These are phyloP conservation scores for Lichtheimia ornata DNA, from an alignment of 371 early-diverging fungal species.

Conservation along the genomic window DNA sequence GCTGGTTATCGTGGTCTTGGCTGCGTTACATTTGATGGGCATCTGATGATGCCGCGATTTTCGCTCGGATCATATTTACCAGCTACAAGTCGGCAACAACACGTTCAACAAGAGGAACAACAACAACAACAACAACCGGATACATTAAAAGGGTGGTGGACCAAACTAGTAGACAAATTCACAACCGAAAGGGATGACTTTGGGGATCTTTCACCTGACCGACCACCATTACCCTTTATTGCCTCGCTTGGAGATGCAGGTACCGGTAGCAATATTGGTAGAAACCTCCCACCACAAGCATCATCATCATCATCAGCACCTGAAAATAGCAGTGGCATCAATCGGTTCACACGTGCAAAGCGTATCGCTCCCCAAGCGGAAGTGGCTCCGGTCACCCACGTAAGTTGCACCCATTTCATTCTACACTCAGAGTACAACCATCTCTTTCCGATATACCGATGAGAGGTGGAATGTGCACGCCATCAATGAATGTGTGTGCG, in stretches of 20 bases:
- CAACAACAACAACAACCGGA: conserved; percentile 6
- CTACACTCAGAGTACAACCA: not conserved
- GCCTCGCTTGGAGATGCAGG: not conserved
- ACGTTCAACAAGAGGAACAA: not conserved
- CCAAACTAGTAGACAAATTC: not conserved
- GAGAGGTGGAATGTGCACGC: not conserved
- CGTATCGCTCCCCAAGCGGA: conserved; percentile 10
- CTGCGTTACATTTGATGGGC: conserved; percentile 3
- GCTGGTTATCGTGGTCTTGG: conserved; percentile 5
- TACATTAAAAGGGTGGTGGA: not conserved
- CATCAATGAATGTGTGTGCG: not conserved
- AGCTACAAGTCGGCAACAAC: no score
- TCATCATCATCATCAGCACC: no score
- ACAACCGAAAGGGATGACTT: conserved; percentile 3
- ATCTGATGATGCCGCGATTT: conserved; percentile 14
- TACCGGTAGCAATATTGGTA: not conserved
- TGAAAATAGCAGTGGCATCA: not conserved
- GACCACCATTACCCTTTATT: conserved; percentile 13
- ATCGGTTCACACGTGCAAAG: conserved; percentile 5
- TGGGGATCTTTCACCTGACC: conserved; percentile 12
- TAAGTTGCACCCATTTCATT: conserved; percentile 1
- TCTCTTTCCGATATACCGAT: not conserved
- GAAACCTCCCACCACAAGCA: no score
- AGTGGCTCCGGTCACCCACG: conserved; percentile 6
- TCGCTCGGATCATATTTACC: conserved; percentile 12